Evolutionary conservation across 495 filamentous ascomycete genomes (phyloP), one percentile per base, ranked within the genome.

Genomic region (Pseudevernia furfuracea): DNA sequence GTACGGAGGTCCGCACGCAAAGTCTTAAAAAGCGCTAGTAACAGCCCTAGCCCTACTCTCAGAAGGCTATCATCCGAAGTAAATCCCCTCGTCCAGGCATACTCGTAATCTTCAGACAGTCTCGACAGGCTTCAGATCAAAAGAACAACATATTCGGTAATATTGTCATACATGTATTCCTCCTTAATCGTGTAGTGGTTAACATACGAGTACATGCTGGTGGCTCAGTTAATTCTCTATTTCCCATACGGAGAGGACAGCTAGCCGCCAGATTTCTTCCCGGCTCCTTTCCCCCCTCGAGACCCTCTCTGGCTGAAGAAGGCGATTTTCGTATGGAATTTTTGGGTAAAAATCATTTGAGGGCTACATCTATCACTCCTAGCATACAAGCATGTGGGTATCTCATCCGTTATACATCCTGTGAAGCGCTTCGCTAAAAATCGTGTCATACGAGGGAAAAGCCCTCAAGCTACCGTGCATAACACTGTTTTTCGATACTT

Each of bases 381-480:
- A 60, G 48, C 63, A 44, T 61, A 61, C 46, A 60, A 58, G 49
- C 21, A 60, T 15, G 34, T 53, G 63, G 63, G 63, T 61, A 65
- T 65, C 63, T 48, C 41, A 41, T 38, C 34, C 23, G 34, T 32
- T 17, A 44, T 25, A 9, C 10, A 28, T 30, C 28, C 38, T n/a
- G 11, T 43, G 15, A 36, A 58, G 19, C 52, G 37, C 61, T 39
- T 57, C 21, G 28, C 52, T 57, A 56, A 30, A 53, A 36, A 8
- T 12, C 38, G 30, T 41, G 10, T 25, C 17, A 39, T 41, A 48
- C n/a, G 23, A 41, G 30, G 21, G 1, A 14, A 11, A 38, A 34
- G 7, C 30, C 44, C 34, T 52, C 30, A 12, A 25, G 25, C 25
- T 8, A 11, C 49, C 3, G 19, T 32, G 12, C 4, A 53, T 19